phyloP scores from a whole-genome alignment of 1,139 yeast genomes.

The Lodderomyces metapsilosis region DNA sequence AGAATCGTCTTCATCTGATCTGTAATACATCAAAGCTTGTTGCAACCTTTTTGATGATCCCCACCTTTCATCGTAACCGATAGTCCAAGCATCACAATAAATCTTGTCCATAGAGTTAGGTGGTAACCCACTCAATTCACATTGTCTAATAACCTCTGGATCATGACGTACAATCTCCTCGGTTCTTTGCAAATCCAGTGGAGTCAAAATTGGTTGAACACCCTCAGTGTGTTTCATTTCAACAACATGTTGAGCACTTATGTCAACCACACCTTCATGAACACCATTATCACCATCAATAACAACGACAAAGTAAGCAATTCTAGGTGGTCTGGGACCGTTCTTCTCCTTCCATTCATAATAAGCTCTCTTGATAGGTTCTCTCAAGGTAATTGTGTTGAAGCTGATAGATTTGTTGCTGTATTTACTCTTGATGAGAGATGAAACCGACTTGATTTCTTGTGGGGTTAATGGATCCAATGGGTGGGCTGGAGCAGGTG shows the following conservation, averaged over 20 bases:
- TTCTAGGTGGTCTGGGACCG: slow-evolving; percentile 64
- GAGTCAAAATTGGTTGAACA: slow-evolving; percentile 73
- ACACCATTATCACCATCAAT: slow-evolving; percentile 61
- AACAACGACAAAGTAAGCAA: slow-evolving; percentile 64
- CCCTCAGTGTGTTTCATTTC: slow-evolving; percentile 52
- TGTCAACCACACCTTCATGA: slow-evolving; percentile 67
- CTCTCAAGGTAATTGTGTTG: slow-evolving; percentile 69
- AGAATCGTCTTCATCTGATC: slow-evolving; percentile 75
- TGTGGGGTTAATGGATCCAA: slow-evolving; percentile 66
- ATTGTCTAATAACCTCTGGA: slow-evolving; percentile 70
- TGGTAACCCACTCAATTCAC: slow-evolving; percentile 67
- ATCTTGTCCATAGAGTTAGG: slow-evolving; percentile 64
- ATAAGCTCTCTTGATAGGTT: slow-evolving; percentile 64
- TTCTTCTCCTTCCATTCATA: slow-evolving; percentile 63
- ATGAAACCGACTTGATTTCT: slow-evolving; percentile 46
- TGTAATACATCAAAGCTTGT: slow-evolving; percentile 78
- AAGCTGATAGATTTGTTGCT: slow-evolving; percentile 50
- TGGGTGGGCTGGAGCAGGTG: slow-evolving; percentile 61
- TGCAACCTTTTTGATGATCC: slow-evolving; percentile 74
- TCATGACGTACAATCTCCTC: slow-evolving; percentile 66
- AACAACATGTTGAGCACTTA: slow-evolving; percentile 46
- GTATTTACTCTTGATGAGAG: slow-evolving; percentile 32
- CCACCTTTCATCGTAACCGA: slow-evolving; percentile 83
- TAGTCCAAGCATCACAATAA: slow-evolving; percentile 85
- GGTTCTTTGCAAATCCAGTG: slow-evolving; percentile 61